phyloP scores from a whole-genome alignment of 129 eudicot species.

The Artemisia argyi region DNA sequence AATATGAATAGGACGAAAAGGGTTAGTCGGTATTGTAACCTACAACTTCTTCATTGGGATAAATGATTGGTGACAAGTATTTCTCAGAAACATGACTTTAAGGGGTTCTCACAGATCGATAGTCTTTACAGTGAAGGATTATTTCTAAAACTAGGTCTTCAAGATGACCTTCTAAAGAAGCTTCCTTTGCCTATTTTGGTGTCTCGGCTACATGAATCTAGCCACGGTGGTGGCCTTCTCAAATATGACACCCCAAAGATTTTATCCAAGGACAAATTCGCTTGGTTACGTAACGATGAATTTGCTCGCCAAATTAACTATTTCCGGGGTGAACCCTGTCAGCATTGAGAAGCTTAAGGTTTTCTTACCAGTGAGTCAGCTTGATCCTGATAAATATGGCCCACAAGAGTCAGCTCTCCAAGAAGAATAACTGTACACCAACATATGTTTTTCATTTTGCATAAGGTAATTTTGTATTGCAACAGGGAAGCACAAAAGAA shows the following conservation, averaged over 20 bases:
- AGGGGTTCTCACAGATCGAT: constrained; percentile 82
- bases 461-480: no score
- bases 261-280: constrained; percentile 74
- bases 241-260: constrained; percentile 82
- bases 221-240: constrained; percentile 79
- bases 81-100: constrained; percentile 77
- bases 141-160: constrained; percentile 69
- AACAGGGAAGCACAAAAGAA: no score
- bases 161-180: constrained; percentile 72
- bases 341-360: constrained; percentile 70
- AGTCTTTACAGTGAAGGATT: constrained; percentile 81
- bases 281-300: constrained; percentile 96
- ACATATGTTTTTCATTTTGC: no score
- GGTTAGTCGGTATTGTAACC: no score
- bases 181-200: constrained; percentile 72
- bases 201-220: constrained; percentile 52
- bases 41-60: no score
- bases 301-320: constrained; percentile 86
- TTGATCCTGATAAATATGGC: constrained; percentile 81
- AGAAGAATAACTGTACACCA: constrained; percentile 51
- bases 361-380: constrained; percentile 82
- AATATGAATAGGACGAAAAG: no score
- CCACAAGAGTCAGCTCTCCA: constrained; percentile 75
- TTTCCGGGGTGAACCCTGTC: constrained; percentile 93
- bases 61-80: constrained; percentile 67